A percentile compares a stretch with the other conserved stretches of the same genome.
These are phyloP conservation scores for Saksenaea oblongispora DNA, from an alignment of 371 early-diverging fungal genomes.

Conservation along the genomic window DNA sequence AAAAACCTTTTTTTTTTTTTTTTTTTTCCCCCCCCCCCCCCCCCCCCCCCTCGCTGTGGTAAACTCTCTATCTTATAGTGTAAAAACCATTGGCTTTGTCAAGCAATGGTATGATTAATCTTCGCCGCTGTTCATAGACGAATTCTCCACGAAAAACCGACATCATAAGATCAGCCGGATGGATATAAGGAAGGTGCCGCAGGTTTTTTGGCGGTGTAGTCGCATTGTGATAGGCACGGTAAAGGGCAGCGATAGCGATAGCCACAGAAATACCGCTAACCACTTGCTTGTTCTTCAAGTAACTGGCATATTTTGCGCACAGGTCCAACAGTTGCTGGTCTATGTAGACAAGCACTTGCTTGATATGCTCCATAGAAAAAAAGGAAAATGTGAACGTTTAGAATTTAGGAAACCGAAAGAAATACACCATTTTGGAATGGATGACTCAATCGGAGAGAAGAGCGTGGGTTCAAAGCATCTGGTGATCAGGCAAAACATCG, in stretches of 20 bases:
- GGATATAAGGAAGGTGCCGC: conserved; percentile 14
- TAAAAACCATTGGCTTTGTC: conserved; percentile 11
- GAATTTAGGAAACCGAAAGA: too few species aligned
- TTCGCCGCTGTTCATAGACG: conserved; percentile 4
- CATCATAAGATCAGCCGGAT: not conserved
- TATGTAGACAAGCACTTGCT: not conserved
- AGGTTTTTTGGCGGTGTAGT: conserved; percentile 12
- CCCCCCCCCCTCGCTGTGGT: too few species aligned
- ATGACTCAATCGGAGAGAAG: too few species aligned
- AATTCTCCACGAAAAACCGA: not conserved
- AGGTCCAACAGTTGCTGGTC: not conserved
- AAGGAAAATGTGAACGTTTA: too few species aligned
- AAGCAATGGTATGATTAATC: not conserved
- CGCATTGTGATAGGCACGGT: not conserved
- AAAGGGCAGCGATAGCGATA: conserved; percentile 5
- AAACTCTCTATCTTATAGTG: conserved; percentile 8
- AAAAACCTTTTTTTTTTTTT: too few species aligned
- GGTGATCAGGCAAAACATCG: too few species aligned
- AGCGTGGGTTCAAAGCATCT: too few species aligned
- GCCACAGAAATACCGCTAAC: not conserved
- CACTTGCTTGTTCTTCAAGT: not conserved
- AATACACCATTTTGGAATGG: too few species aligned
- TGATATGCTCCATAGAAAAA: not conserved
- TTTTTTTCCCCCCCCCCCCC: too few species aligned
- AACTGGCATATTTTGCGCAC: not conserved